Conservation (phyloP, 2,329 filamentous ascomycete genomes). For the Microcyclosporella mali region DNA sequence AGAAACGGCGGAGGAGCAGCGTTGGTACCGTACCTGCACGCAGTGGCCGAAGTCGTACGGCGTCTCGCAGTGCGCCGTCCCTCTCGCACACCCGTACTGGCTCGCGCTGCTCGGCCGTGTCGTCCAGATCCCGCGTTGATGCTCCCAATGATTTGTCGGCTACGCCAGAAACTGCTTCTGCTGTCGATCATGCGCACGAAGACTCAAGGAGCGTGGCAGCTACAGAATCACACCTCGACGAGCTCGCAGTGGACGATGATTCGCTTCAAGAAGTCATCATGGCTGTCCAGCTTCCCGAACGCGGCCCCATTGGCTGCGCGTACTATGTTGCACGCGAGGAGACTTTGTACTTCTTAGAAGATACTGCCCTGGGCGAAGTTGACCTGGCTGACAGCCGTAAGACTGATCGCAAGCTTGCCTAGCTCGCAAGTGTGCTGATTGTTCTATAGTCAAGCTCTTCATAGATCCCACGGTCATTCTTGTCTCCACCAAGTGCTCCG, state of each 20-base stretch:
- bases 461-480: constrained; percentile 57
- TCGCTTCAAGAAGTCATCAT: constrained; percentile 65
- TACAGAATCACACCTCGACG: constrained; percentile 7
- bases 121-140: constrained; percentile 4
- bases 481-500: constrained; percentile 51
- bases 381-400: constrained; percentile 49
- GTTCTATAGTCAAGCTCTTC: constrained; percentile 51
- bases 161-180: too few relatives aligned
- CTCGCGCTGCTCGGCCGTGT: constrained; percentile 14
- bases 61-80: constrained; percentile 3
- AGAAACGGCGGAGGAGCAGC: constrained; percentile 10
- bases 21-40: constrained; percentile 1
- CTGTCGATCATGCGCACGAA: too few relatives aligned
- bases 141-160: neutral
- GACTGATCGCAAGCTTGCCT: constrained; percentile 13
- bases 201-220: constrained; percentile 7
- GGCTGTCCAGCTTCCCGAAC: constrained; percentile 69
- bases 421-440: constrained; percentile 11
- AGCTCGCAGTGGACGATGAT: constrained; percentile 13
- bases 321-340: constrained; percentile 70
- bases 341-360: constrained; percentile 68
- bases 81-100: constrained; percentile 9
- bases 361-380: constrained; percentile 62
- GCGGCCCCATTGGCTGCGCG: constrained; percentile 69
- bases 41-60: constrained; percentile 4